These are phyloP conservation scores for Arabidopsis suecica DNA, from an alignment of 345 rosid species.

Conservation along the genomic window DNA sequence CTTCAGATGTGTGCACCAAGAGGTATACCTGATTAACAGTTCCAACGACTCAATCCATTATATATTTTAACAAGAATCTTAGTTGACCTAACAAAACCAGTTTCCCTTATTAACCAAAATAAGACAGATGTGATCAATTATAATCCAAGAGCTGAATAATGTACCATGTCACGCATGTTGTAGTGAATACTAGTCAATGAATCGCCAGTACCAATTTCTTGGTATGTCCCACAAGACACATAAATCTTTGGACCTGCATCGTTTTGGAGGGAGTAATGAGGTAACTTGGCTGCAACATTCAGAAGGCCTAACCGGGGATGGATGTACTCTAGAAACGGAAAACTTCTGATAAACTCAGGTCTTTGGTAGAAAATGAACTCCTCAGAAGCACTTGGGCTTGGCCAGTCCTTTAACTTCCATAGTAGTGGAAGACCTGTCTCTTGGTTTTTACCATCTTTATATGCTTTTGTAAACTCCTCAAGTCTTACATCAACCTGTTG, in stretches of 20 bases:
- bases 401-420: constrained; percentile 96
- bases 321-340: constrained; percentile 94
- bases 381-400: constrained; percentile 89
- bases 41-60: constrained; percentile 19
- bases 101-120: constrained; percentile 8
- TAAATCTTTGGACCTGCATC: constrained; percentile 92
- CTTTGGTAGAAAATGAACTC: constrained; percentile 87
- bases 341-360: constrained; percentile 83
- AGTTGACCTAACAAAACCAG: neutral
- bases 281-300: constrained; percentile 95
- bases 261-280: constrained; percentile 92
- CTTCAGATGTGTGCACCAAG: constrained; percentile 47
- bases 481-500: constrained; percentile 80
- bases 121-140: neutral
- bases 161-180: constrained; percentile 59
- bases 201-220: constrained; percentile 64
- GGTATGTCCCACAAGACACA: constrained; percentile 70
- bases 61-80: neutral
- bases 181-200: constrained; percentile 77
- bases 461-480: constrained; percentile 71
- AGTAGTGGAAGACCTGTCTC: constrained; percentile 59
- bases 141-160: constrained; percentile 28
- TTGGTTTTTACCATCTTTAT: constrained; percentile 58
- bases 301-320: constrained; percentile 94
- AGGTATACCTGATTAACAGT: constrained; percentile 46